phyloP scores from a whole-genome alignment of 208 protist genomes.

The Willaertia magna region DNA sequence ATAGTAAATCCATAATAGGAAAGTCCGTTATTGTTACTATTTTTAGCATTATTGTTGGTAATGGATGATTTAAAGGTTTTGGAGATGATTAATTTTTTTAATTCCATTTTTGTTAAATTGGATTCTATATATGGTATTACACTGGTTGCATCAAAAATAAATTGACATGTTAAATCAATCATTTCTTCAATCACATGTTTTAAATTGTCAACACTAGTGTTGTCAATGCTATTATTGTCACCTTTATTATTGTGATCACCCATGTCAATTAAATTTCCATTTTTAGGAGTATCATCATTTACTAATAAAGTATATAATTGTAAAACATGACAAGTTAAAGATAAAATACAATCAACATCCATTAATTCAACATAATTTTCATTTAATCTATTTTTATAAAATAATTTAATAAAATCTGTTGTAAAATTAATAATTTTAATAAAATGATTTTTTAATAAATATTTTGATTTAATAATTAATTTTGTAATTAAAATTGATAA shows the following conservation, averaged over 20 bases:
- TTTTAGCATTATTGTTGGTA: background rate
- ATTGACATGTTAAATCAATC: background rate
- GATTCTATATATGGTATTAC: background rate
- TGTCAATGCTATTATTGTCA: too few species aligned
- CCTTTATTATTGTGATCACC: too few species aligned
- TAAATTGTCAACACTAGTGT: too few species aligned
- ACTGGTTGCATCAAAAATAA: background rate
- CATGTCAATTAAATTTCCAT: too few species aligned
- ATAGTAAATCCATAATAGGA: background rate
- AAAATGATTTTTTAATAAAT: background rate
- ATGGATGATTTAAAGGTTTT: background rate
- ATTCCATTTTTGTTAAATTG: background rate
- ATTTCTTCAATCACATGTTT: too few species aligned
- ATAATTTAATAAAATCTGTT: background rate
- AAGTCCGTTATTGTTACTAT: background rate
- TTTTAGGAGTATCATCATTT: too few species aligned
- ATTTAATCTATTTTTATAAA: background rate
- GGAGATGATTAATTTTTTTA: background rate
- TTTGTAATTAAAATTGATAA: conserved; percentile 7
- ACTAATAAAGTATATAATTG: too few species aligned
- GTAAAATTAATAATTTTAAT: conserved; percentile 4
- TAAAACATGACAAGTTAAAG: background rate
- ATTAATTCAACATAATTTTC: background rate
- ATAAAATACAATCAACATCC: background rate
- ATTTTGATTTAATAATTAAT: conserved; percentile 6